Percentiles rank a stretch among this genome's conserved stretches.
Evolutionary conservation across 1,284 basidiomycete species (phyloP).

Genomic region (Boletus semigastroideus): DNA sequence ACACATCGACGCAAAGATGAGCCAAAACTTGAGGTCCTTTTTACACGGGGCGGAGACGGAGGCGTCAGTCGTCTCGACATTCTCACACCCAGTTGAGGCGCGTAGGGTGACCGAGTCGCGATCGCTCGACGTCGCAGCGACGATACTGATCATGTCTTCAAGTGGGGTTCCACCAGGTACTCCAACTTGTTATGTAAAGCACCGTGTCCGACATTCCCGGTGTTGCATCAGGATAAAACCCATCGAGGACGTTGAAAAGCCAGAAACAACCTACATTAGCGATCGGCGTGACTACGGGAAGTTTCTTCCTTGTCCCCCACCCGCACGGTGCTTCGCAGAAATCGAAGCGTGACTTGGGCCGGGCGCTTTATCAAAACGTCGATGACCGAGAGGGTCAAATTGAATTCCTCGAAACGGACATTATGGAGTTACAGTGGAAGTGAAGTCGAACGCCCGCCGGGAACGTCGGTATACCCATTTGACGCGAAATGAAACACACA

Average conservation of each 20-base stretch:
- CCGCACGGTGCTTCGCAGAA: not conserved
- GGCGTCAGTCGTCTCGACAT: constrained; percentile 2
- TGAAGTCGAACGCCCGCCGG: no score
- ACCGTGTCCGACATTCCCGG: not conserved
- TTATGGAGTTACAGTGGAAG: no score
- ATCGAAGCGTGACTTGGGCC: not conserved
- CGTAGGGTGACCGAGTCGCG: not conserved
- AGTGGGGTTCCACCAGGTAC: not conserved
- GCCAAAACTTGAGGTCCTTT: not conserved
- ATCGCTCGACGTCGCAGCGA: constrained; percentile 5
- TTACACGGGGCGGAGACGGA: not conserved
- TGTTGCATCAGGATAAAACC: not conserved
- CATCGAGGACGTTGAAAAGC: not conserved
- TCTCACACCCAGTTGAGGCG: not conserved
- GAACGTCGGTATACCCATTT: no score
- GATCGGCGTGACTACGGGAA: not conserved
- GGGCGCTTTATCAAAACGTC: no score
- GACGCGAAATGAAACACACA: no score
- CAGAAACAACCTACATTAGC: not conserved
- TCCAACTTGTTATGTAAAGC: no score
- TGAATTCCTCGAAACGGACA: no score
- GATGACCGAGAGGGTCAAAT: no score
- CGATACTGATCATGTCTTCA: constrained; percentile 1
- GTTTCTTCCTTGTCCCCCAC: constrained; percentile 2
- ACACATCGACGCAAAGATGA: not conserved